Evolutionary conservation across 2,329 filamentous ascomycete species (phyloP).

Genomic region (Orbilia quercus): DNA sequence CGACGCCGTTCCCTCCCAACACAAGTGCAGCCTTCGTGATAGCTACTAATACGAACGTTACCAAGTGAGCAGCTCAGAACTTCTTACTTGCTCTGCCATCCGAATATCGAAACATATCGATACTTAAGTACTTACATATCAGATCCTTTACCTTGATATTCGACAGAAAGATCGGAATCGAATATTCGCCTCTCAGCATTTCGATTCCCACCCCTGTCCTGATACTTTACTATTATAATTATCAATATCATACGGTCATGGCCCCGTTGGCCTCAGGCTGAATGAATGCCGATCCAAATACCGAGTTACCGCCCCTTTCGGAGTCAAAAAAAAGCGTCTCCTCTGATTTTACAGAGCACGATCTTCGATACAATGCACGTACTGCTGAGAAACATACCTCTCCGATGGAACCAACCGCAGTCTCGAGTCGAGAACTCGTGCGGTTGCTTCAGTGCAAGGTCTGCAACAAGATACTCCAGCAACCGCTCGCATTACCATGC

Average conservation of each 20-base stretch:
- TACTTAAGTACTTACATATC: too few relatives aligned
- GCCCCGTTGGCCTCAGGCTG: conserved; percentile 16
- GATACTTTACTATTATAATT: too few relatives aligned
- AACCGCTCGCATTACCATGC: conserved; percentile 82
- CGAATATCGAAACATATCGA: too few relatives aligned
- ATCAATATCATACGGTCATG: conserved; percentile 20
- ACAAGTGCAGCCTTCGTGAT: too few relatives aligned
- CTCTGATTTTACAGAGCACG: not conserved
- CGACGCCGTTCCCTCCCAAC: too few relatives aligned
- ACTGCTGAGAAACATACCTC: conserved; percentile 5
- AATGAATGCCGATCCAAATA: conserved; percentile 42
- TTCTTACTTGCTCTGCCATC: too few relatives aligned
- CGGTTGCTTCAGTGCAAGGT: conserved; percentile 80
- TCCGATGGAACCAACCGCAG: not conserved
- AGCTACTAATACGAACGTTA: too few relatives aligned
- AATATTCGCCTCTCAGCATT: too few relatives aligned
- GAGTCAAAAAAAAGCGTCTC: conserved; percentile 20
- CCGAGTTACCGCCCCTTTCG: conserved; percentile 23
- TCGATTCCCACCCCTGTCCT: too few relatives aligned
- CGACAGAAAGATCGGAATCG: too few relatives aligned
- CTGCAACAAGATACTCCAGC: conserved; percentile 75
- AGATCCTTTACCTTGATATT: too few relatives aligned
- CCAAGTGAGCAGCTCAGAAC: too few relatives aligned
- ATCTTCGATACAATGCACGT: not conserved
- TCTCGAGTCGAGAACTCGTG: conserved; percentile 69